Percentiles rank a stretch among this genome's conserved stretches.
These are phyloP conservation scores for Alternaria brassicicola DNA, from an alignment of 2,329 filamentous ascomycete genomes.

Conservation along the genomic window DNA sequence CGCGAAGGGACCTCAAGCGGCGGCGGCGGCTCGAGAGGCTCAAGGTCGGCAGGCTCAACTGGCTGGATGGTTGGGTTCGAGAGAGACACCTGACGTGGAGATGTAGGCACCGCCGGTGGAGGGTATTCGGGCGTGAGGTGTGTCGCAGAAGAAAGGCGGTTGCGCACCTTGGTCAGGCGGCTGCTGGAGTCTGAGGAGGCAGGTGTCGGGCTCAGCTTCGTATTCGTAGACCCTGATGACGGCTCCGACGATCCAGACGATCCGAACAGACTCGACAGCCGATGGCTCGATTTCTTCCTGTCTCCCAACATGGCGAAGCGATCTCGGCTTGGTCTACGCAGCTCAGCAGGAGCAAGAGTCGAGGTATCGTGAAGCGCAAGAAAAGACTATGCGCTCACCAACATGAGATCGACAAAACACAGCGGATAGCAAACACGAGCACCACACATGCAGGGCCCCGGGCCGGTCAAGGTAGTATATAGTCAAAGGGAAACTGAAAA, in stretches of 20 bases:
- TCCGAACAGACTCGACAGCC: constrained; percentile 45
- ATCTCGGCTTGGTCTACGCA: background rate
- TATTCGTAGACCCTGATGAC: constrained; percentile 9
- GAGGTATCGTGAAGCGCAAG: constrained; percentile 2
- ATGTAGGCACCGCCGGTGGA: constrained; percentile 26
- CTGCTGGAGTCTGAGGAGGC: constrained; percentile 36
- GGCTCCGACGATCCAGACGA: constrained; percentile 23
- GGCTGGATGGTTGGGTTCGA: constrained; percentile 37
- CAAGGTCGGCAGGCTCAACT: constrained; percentile 31
- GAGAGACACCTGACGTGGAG: constrained; percentile 19
- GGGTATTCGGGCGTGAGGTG: constrained; percentile 42
- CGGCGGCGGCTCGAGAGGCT: constrained; percentile 38
- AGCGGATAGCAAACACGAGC: constrained; percentile 29
- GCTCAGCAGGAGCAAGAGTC: background rate
- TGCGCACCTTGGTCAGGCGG: constrained; percentile 40
- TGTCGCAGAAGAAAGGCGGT: constrained; percentile 40
- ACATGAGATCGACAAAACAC: constrained; percentile 21
- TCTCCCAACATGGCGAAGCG: constrained; percentile 28
- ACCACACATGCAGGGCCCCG: constrained; percentile 25
- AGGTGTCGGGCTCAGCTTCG: constrained; percentile 25
- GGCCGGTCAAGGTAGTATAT: constrained; percentile 19
- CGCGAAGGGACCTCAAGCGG: constrained; percentile 35
- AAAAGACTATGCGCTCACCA: constrained; percentile 12
- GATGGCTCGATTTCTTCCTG: constrained; percentile 41
- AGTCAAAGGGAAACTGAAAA: constrained; percentile 9